phyloP scores from a whole-genome alignment of 192 early-diverging fungal species.

The Podila horticola region DNA sequence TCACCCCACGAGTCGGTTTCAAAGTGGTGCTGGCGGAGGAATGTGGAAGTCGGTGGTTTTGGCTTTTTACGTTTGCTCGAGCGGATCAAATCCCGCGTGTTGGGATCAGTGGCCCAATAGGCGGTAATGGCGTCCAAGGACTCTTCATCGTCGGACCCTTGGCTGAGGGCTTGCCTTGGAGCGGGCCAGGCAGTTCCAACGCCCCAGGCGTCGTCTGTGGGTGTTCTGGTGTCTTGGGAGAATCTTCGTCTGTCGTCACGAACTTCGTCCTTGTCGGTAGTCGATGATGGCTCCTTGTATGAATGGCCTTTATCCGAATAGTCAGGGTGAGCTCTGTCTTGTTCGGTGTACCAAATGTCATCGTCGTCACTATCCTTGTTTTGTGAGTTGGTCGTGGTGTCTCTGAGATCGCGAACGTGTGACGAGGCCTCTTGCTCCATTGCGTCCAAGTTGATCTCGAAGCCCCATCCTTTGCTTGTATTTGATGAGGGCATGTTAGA shows the following conservation, averaged over 20 bases:
- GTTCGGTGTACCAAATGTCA: constrained; percentile 1
- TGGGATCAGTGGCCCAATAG: constrained; percentile 19
- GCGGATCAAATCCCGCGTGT: constrained; percentile 16
- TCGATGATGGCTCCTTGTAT: background rate
- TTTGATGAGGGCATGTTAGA: background rate
- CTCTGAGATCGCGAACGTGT: background rate
- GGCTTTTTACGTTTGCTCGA: constrained; percentile 4
- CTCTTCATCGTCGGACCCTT: constrained; percentile 4
- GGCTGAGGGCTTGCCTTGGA: background rate
- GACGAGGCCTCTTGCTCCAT: constrained; percentile 5
- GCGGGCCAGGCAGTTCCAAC: constrained; percentile 6
- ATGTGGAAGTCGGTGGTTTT: background rate
- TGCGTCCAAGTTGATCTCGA: constrained; percentile 28
- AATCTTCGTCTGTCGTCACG: background rate
- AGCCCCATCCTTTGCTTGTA: constrained; percentile 16
- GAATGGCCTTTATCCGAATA: background rate
- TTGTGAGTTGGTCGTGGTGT: background rate
- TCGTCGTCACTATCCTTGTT: background rate
- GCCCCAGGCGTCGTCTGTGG: constrained; percentile 20
- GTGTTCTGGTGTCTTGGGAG: background rate
- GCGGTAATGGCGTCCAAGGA: constrained; percentile 22
- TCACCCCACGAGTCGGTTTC: constrained; percentile 32
- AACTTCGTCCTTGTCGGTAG: background rate
- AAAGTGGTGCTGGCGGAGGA: background rate
- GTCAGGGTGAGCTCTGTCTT: too few relatives aligned